phyloP scores from a whole-genome alignment of 2,329 filamentous ascomycete species.

The Capronia coronata region DNA sequence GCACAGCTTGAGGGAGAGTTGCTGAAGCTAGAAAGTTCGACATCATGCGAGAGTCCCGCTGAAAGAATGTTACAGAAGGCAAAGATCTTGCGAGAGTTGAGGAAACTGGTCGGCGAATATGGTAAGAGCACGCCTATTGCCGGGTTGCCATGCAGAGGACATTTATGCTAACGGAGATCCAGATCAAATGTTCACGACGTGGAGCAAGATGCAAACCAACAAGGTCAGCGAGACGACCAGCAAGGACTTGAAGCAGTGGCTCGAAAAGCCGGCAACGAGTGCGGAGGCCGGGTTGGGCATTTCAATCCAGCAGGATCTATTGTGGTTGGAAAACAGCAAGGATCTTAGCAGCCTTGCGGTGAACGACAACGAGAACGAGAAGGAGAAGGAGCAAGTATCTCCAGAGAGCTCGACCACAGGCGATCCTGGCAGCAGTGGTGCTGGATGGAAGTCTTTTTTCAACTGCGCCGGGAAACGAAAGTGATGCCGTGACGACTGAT shows the following conservation, averaged over 20 bases:
- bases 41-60: conserved; percentile 5
- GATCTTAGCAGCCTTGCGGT: conserved; percentile 25
- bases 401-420: background rate
- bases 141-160: background rate
- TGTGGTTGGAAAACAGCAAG: conserved; percentile 24
- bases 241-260: conserved; percentile 22
- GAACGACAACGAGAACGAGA: conserved; percentile 13
- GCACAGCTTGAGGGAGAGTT: conserved; percentile 32
- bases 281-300: conserved; percentile 15
- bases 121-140: conserved; percentile 15
- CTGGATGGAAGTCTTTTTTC: background rate
- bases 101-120: conserved; percentile 27
- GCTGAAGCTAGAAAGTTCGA: conserved; percentile 27
- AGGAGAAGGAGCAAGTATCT: background rate
- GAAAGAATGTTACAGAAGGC: conserved; percentile 22
- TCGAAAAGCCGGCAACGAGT: conserved; percentile 15
- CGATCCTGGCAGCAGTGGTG: background rate
- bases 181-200: conserved; percentile 28
- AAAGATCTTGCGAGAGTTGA: conserved; percentile 24
- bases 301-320: conserved; percentile 20
- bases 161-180: conserved; percentile 5
- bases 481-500: background rate
- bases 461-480: conserved; percentile 1
- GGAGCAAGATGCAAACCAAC: conserved; percentile 27
- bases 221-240: conserved; percentile 19